Evolutionary conservation across 2,329 filamentous ascomycete genomes (phyloP).

Genomic region (Fusarium poae): DNA sequence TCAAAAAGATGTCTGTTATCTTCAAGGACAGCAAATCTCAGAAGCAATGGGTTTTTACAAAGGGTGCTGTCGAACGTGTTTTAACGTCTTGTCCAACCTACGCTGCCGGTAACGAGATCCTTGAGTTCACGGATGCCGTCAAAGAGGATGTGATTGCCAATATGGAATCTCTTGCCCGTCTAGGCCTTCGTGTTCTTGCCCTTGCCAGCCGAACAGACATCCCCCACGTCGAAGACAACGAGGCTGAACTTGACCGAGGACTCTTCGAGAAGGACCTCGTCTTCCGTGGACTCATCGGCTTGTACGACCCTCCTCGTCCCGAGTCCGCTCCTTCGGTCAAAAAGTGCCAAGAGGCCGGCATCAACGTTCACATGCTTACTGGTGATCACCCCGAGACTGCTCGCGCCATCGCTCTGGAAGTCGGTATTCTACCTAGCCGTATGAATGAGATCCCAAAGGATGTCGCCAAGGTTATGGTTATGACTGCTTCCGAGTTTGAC

Average conservation of each 20-base stretch:
- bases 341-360: conserved; percentile 71
- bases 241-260: conserved; percentile 63
- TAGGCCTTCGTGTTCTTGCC: conserved; percentile 77
- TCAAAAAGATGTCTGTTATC: conserved; percentile 83
- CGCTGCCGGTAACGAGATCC: conserved; percentile 58
- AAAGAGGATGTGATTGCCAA: conserved; percentile 71
- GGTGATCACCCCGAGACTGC: conserved; percentile 76
- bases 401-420: conserved; percentile 72
- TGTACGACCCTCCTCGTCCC: conserved; percentile 79
- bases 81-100: conserved; percentile 71
- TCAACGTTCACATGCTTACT: conserved; percentile 77
- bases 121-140: conserved; percentile 65
- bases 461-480: conserved; percentile 71
- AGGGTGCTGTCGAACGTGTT: conserved; percentile 78
- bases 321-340: conserved; percentile 72
- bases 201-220: conserved; percentile 68
- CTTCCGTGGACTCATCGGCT: conserved; percentile 76
- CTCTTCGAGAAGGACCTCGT: conserved; percentile 71
- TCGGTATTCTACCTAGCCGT: conserved; percentile 70
- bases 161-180: conserved; percentile 75
- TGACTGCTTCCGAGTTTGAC: conserved; percentile 77
- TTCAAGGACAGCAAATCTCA: conserved; percentile 61
- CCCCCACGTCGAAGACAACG: conserved; percentile 50
- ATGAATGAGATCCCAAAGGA: conserved; percentile 65
- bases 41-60: conserved; percentile 68